Percentiles rank a stretch among this genome's conserved stretches.
These are phyloP conservation scores for Didymosphaeria variabile DNA, from an alignment of 2,329 filamentous ascomycete species.

Conservation along the genomic window DNA sequence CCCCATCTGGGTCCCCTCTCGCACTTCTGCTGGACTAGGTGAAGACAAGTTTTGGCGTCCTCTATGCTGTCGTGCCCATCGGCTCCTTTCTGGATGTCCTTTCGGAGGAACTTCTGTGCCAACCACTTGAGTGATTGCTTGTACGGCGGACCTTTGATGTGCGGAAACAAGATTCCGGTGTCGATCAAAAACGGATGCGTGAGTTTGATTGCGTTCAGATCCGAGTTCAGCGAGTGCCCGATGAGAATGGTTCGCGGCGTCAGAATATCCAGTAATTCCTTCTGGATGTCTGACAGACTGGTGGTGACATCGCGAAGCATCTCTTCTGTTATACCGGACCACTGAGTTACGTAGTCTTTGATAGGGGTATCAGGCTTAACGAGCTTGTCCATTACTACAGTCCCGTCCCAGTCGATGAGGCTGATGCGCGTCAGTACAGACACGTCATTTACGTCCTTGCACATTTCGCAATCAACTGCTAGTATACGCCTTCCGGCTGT, in stretches of 20 bases:
- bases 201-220: conserved; percentile 83
- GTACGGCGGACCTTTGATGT: conserved; percentile 86
- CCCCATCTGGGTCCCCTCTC: conserved; percentile 91
- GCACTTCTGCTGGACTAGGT: conserved; percentile 94
- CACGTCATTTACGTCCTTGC: conserved; percentile 80
- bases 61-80: conserved; percentile 91
- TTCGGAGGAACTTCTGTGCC: conserved; percentile 81
- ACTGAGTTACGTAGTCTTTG: conserved; percentile 86
- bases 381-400: conserved; percentile 83
- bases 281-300: conserved; percentile 82
- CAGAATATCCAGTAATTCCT: conserved; percentile 75
- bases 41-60: conserved; percentile 88
- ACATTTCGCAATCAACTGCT: conserved; percentile 97
- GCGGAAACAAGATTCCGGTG: conserved; percentile 88
- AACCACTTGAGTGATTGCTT: conserved; percentile 93
- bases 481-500: conserved; percentile 82
- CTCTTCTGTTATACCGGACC: conserved; percentile 88
- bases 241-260: conserved; percentile 77
- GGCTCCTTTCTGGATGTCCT: conserved; percentile 85
- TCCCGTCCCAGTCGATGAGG: conserved; percentile 84
- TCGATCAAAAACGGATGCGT: conserved; percentile 95
- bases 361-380: conserved; percentile 92
- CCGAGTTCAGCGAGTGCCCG: conserved; percentile 83
- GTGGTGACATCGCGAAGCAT: conserved; percentile 87
- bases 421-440: conserved; percentile 90